phyloP scores from a whole-genome alignment of 805 yeast species.

The Yarrowia hollandica region DNA sequence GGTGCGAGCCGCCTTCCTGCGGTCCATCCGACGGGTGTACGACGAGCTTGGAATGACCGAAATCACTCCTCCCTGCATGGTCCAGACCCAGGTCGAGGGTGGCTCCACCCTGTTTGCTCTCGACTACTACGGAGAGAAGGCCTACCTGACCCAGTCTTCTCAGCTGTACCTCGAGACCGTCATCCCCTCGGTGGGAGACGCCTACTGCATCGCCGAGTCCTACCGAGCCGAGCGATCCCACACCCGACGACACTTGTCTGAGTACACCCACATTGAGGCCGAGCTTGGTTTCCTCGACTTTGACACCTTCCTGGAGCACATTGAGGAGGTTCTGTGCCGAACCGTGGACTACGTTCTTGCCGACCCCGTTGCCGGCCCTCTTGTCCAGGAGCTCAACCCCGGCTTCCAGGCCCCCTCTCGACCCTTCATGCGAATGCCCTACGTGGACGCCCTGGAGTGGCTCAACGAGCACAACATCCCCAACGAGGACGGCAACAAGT shows the following conservation, averaged over 20 bases:
- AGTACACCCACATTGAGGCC: conserved; percentile 95
- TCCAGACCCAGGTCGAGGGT: conserved; percentile 99
- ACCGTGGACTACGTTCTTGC: conserved; percentile 73
- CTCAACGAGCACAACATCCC: conserved; percentile 90
- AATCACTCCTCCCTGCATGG: conserved; percentile 99
- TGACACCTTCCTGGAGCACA: conserved; percentile 80
- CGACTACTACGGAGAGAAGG: conserved; percentile 96
- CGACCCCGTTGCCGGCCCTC: conserved; percentile 90
- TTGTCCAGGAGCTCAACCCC: conserved; percentile 90
- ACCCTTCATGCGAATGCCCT: conserved; percentile 91
- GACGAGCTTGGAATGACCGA: conserved; percentile 74
- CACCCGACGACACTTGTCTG: conserved; percentile 96
- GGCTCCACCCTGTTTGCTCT: conserved; percentile 93
- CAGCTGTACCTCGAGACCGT: conserved; percentile 96
- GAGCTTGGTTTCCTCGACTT: conserved; percentile 87
- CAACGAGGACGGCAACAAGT: conserved; percentile 91
- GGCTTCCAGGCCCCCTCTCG: conserved; percentile 73
- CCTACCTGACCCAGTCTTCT: conserved; percentile 93
- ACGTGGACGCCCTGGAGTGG: conserved; percentile 91
- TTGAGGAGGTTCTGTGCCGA: conserved; percentile 74
- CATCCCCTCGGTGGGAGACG: conserved; percentile 95
- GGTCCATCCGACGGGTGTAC: conserved; percentile 73
- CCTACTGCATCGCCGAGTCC: conserved; percentile 95
- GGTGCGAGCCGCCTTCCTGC: conserved; percentile 81
- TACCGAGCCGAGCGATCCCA: conserved; percentile 99